A percentile compares a stretch with the other conserved stretches of the same genome.
These are phyloP conservation scores for Cynara cardunculus DNA, from an alignment of 129 eudicot genomes.

Conservation along the genomic window DNA sequence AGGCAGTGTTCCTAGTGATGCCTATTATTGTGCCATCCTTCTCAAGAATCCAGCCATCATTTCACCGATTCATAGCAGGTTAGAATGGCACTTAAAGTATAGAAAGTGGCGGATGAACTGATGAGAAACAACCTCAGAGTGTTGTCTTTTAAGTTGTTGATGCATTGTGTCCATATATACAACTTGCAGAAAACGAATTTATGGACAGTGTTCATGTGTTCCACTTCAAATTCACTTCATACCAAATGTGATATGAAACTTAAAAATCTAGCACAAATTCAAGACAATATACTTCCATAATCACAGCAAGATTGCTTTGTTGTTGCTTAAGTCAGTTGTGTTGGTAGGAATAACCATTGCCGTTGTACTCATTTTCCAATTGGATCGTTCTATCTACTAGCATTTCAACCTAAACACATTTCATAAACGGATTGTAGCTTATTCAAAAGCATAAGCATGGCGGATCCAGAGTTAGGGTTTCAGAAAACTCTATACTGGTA, in stretches of 20 bases:
- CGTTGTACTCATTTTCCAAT: background rate
- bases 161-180: background rate
- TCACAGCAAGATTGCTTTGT: background rate
- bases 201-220: background rate
- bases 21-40: background rate
- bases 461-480: background rate
- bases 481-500: background rate
- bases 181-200: background rate
- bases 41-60: background rate
- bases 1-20: background rate
- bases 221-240: background rate
- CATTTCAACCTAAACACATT: constrained; percentile 3
- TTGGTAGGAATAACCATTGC: background rate
- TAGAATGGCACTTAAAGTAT: background rate
- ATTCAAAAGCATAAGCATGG: background rate
- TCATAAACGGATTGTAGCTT: background rate
- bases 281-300: background rate
- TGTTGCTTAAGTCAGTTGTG: background rate
- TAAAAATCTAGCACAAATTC: background rate
- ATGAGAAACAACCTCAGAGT: background rate
- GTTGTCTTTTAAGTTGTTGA: background rate
- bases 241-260: background rate
- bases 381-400: background rate
- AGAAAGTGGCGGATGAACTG: background rate
- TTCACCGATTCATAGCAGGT: background rate